Conservation (phyloP, 345 rosid species). For the Draba incana region DNA sequence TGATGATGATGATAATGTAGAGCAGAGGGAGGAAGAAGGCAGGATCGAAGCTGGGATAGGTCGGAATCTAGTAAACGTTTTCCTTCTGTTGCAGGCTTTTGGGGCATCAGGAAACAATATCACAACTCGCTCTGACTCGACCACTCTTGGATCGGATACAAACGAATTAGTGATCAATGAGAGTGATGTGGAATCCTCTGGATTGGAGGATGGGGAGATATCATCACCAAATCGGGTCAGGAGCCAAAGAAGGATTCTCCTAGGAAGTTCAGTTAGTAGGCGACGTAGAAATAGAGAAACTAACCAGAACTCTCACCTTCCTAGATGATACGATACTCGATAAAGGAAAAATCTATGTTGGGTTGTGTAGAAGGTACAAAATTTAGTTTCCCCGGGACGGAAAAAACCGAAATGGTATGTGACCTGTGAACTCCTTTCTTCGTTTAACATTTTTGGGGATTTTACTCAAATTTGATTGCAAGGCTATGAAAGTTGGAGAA, state of each 20-base stretch:
- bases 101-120: conserved; percentile 12
- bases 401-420: not conserved
- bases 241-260: conserved; percentile 19
- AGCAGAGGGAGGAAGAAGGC: conserved; percentile 15
- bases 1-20: not conserved
- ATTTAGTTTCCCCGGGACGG: not conserved
- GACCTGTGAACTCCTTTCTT: not conserved
- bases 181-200: conserved; percentile 18
- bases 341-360: not conserved
- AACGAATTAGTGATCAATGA: conserved; percentile 4
- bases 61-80: conserved; percentile 23
- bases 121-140: not conserved
- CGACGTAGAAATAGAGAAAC: conserved; percentile 27
- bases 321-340: conserved; percentile 11
- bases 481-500: conserved; percentile 12
- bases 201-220: not conserved
- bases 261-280: conserved; percentile 31
- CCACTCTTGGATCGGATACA: not conserved
- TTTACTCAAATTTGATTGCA: conserved; percentile 26
- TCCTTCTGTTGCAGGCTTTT: conserved; percentile 25
- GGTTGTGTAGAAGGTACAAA: conserved; percentile 31
- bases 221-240: not conserved
- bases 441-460: conserved; percentile 1
- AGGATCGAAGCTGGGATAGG: conserved; percentile 24
- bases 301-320: conserved; percentile 30